Evolutionary conservation across 345 rosid species (phyloP).

Genomic region (Erucastrum elatum): DNA sequence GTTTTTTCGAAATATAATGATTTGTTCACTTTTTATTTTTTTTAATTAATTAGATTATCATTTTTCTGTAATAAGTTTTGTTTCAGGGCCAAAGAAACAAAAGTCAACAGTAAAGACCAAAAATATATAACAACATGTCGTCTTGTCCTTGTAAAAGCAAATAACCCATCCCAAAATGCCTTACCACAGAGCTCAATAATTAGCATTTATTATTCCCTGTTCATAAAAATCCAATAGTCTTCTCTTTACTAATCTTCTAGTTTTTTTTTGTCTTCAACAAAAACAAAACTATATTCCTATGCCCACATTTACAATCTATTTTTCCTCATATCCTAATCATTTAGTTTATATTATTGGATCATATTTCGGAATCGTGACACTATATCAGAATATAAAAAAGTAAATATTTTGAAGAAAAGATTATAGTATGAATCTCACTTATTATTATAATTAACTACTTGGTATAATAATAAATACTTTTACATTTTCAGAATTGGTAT

Average conservation of each 20-base stretch:
- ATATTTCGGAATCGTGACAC: no score
- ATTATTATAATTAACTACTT: not conserved
- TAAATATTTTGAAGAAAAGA: no score
- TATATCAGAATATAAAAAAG: no score
- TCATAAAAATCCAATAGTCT: slow-evolving; percentile 25
- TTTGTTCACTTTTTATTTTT: not conserved
- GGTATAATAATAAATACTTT: not conserved
- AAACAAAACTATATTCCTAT: slow-evolving; percentile 5
- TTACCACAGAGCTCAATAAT: slow-evolving; percentile 36
- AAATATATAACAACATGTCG: slow-evolving; percentile 28
- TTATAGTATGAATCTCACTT: no score
- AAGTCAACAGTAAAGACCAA: slow-evolving; percentile 41
- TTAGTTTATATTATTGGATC: no score
- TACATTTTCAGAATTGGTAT: not conserved
- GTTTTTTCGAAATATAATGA: not conserved
- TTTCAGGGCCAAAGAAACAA: not conserved
- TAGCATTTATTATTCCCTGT: slow-evolving; percentile 33
- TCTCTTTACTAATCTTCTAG: slow-evolving; percentile 1
- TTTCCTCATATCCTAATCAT: no score
- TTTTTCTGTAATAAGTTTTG: not conserved
- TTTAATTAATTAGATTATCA: not conserved
- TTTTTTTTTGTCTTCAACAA: not conserved
- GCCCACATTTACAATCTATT: not conserved
- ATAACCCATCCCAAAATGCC: slow-evolving; percentile 31
- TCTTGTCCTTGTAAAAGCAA: slow-evolving; percentile 38